Evolutionary conservation across 345 rosid species (phyloP), one percentile per base, ranked within the genome.

Genomic region (Eucalyptus coolabah): DNA sequence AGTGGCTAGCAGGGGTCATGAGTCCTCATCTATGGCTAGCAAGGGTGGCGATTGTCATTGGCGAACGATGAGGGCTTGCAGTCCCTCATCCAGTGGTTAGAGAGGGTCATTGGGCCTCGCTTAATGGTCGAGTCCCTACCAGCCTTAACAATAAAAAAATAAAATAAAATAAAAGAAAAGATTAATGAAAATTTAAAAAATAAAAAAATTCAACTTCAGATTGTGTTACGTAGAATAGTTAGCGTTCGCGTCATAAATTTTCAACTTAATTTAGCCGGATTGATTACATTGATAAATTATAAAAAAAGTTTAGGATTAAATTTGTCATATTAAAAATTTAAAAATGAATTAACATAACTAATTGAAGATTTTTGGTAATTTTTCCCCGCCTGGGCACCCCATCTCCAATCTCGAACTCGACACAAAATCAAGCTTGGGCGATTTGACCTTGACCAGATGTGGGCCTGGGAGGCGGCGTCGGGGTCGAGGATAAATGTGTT

Each of bases 11-110:
- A 53, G 26, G 13, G 63, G 63, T 56, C 30, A 56, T 23, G 14
- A 56, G 28, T 56, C 3, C 13, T 56, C 30, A 24, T 56, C 30
- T 24, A 56, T 6, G 30, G 63, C 13, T 0, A 56, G 13, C 6
- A 1, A 56, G 2, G 63, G 63, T 26, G 6, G 30, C 3, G 2
- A 56, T 26, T 56, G 1, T 26, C 3, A 5, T 0, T 56, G 2
- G 30, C 3, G 1, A 10, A 10, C 0, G 0, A 2, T 1, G 3
- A 56, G 63, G 63, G 30, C 14, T 56, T 23, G 14, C 2, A 56
- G 6, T 24, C 13, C 30, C 30, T 23, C 21, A 26, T 26, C 63
- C 30, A 24, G 0, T 56, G 13, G 13, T 24, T 9, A 9, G 4
- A 0, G 6, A 1, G 13, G 28, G 63, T 56, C 30, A 24, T 56